These are phyloP conservation scores for Avicennia marina DNA, from an alignment of 257 asterid genomes.

Conservation along the genomic window DNA sequence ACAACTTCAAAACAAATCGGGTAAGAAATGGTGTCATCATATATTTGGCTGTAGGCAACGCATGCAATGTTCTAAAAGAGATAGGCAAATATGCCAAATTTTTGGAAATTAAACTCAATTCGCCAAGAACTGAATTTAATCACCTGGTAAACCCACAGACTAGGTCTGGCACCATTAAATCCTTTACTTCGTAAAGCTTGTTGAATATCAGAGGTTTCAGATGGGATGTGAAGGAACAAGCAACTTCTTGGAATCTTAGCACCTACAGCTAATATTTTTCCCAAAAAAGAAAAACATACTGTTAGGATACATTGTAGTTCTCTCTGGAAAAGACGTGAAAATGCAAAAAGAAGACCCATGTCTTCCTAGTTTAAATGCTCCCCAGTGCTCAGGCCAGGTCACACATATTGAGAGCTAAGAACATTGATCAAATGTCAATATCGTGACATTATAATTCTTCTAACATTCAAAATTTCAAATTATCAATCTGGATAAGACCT, in stretches of 20 bases:
- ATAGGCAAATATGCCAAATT: neutral
- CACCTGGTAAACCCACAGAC: slow-evolving; percentile 87
- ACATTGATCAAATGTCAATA: too few species aligned
- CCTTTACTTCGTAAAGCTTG: slow-evolving; percentile 54
- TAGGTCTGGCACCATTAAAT: slow-evolving; percentile 65
- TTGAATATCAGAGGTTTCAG: slow-evolving; percentile 52
- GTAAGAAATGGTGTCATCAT: neutral
- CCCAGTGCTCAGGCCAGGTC: too few species aligned
- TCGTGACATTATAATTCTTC: too few species aligned
- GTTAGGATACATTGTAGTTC: slow-evolving; percentile 14
- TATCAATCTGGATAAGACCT: neutral
- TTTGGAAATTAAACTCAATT: neutral
- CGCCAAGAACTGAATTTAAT: neutral
- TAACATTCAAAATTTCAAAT: neutral
- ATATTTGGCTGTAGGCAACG: neutral
- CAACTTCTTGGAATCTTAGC: slow-evolving; percentile 78
- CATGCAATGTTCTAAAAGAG: neutral
- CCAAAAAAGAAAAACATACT: slow-evolving; percentile 11
- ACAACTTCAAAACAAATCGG: neutral
- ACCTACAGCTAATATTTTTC: slow-evolving; percentile 45
- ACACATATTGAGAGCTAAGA: too few species aligned
- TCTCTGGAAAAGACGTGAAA: too few species aligned
- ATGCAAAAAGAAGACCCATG: too few species aligned
- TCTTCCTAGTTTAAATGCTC: too few species aligned
- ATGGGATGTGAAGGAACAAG: slow-evolving; percentile 53